Base-by-base conservation (phyloP, 116 monocot genomes). In the Thalassia testudinum region DNA sequence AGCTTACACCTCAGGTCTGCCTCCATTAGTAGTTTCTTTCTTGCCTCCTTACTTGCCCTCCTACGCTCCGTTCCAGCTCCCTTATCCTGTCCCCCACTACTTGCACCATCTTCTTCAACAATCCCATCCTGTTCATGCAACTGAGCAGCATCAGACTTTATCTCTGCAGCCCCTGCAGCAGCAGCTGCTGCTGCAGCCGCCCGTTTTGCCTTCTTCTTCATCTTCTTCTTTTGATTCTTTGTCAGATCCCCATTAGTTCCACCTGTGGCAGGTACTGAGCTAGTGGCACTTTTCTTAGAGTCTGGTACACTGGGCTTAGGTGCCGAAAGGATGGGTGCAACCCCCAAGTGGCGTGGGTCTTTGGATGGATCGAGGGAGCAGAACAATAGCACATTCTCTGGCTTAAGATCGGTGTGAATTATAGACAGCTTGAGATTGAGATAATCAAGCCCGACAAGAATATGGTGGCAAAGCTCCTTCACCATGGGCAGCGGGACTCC, bases 321-420 rank as follows among this genome's bases (percentile, higher is more conserved):
- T 4, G 72, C 28, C 21, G 92, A 65, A 13, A 75, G 45, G 53
- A 78, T 47, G 5, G 62, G 80, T 18, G 75, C 64, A 27, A 45
- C 43, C 30, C 66, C 72, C 4, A 73, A 66, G 11, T 19, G 57
- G 0, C 66, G 60, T 22, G 87, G 83, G 17, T 87, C 83, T 66
- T 70, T 83, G 12, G 75, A 48, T 1, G 92, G 83, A 63, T 93
- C 92, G 44, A 93, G 62, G 15, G 78, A 70, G 21, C 80, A 83
- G 14, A 72, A 8, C 14, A 93, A 80, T 5, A 93, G 74, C 30
- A 93, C 83, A 43, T 93, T 93, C 66, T 93, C 92, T 0, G 92
- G 92, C 56, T 93, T 93, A 49, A 93, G 80, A 40, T 93, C 92
- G 14, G 92, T 93, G 52, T 93, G 92, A 50, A 93, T 93, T 20